A percentile compares a stretch with the other conserved stretches of the same genome.
phyloP scores from a whole-genome alignment of 108 stramenopile species.

The Cylindrotheca fusiformis region DNA sequence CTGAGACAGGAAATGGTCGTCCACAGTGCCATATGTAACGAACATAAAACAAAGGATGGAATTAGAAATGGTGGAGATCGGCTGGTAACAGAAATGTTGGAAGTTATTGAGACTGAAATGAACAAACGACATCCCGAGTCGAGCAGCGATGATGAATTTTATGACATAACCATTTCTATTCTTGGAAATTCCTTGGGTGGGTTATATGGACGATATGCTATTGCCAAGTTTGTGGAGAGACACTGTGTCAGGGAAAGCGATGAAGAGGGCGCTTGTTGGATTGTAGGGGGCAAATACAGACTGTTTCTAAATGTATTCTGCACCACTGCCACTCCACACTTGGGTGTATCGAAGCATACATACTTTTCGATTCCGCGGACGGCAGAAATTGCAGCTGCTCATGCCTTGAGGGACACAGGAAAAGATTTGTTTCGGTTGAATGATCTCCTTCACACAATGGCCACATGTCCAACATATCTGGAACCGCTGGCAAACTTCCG shows the following conservation, averaged over 20 bases:
- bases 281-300: constrained; percentile 33
- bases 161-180: constrained; percentile 66
- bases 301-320: constrained; percentile 74
- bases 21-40: constrained; percentile 69
- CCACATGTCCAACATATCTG: constrained; percentile 45
- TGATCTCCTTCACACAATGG: constrained; percentile 39
- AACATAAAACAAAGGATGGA: constrained; percentile 75
- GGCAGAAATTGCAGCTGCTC: constrained; percentile 60
- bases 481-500: constrained; percentile 63
- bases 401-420: constrained; percentile 61
- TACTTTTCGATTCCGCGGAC: constrained; percentile 73
- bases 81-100: constrained; percentile 63
- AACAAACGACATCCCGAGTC: constrained; percentile 15
- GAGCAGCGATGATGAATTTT: constrained; percentile 1
- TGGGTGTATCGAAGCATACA: constrained; percentile 76
- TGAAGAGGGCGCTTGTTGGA: constrained; percentile 15
- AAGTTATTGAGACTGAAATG: constrained; percentile 58
- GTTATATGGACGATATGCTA: constrained; percentile 76
- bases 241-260: constrained; percentile 17
- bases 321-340: constrained; percentile 85
- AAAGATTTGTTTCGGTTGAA: constrained; percentile 56
- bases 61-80: constrained; percentile 73
- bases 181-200: constrained; percentile 87
- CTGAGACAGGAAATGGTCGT: constrained; percentile 49
- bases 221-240: constrained; percentile 51